Conservation (phyloP, 306 rosid species). For the Cucumis melo region DNA sequence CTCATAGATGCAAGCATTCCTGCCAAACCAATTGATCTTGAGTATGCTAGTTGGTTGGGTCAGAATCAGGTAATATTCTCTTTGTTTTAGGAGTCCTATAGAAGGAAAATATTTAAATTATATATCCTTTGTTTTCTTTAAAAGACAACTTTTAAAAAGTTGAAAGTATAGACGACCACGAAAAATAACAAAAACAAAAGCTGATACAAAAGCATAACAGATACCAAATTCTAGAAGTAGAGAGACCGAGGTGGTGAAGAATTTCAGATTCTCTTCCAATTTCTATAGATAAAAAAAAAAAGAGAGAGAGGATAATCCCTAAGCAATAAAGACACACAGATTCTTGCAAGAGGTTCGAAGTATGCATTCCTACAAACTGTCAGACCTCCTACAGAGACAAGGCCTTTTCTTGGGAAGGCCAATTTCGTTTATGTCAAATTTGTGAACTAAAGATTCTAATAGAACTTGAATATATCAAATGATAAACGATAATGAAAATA, state of each 20-base stretch:
- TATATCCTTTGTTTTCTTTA: background rate
- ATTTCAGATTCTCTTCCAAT: background rate
- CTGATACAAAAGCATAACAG: background rate
- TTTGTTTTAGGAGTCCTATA: background rate
- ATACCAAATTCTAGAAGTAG: background rate
- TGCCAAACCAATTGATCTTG: constrained; percentile 74
- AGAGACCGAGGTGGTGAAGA: background rate
- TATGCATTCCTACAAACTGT: background rate
- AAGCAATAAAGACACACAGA: background rate
- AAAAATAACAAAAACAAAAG: background rate
- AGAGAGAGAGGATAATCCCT: background rate
- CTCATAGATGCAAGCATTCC: constrained; percentile 98
- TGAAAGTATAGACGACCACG: background rate
- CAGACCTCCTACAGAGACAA: background rate
- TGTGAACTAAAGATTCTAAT: too few relatives aligned
- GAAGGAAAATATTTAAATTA: background rate
- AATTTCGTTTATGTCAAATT: too few relatives aligned
- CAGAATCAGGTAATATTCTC: constrained; percentile 61
- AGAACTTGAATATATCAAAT: too few relatives aligned
- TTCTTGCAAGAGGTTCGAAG: background rate
- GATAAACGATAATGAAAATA: too few relatives aligned
- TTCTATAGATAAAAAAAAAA: background rate
- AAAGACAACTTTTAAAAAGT: background rate
- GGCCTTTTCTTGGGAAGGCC: background rate
- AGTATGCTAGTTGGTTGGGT: constrained; percentile 95